Evolutionary conservation across 139 green algal genomes (phyloP).

Genomic region (Ulvella scutata): DNA sequence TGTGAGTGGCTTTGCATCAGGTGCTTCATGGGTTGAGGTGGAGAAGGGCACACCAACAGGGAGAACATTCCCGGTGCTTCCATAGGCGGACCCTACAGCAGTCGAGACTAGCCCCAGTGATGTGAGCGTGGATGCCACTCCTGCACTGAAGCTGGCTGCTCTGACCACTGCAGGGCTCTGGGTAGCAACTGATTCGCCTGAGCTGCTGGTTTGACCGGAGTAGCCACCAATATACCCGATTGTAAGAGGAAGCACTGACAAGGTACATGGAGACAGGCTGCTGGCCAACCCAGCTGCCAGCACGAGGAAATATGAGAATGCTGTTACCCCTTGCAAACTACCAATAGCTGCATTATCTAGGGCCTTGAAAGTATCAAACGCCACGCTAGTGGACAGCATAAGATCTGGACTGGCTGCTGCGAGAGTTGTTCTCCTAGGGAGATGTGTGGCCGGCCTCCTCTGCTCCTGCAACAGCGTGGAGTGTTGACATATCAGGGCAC

Average conservation of each 20-base stretch:
- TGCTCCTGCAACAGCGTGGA: too few species aligned
- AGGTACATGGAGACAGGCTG: constrained; percentile 82
- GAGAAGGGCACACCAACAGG: constrained; percentile 12
- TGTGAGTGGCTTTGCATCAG: too few species aligned
- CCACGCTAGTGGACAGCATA: too few species aligned
- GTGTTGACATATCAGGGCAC: too few species aligned
- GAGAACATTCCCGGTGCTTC: constrained; percentile 31
- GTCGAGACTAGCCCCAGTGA: constrained; percentile 55
- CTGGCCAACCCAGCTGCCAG: constrained; percentile 76
- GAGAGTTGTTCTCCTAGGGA: too few species aligned
- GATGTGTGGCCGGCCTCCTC: too few species aligned
- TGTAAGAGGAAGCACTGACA: constrained; percentile 71
- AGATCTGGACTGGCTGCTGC: too few species aligned
- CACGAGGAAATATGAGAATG: constrained; percentile 46
- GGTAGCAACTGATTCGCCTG: background rate
- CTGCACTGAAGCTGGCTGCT: constrained; percentile 54
- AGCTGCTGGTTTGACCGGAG: background rate
- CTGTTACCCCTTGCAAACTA: constrained; percentile 27
- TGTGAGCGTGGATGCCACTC: constrained; percentile 78
- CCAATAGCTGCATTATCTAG: background rate
- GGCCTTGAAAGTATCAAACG: too few species aligned
- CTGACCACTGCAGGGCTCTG: constrained; percentile 5
- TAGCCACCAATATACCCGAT: constrained; percentile 86
- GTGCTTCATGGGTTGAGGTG: too few species aligned
- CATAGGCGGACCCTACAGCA: constrained; percentile 63